Conservation (phyloP, 116 monocot species). For the Thalassia testudinum region DNA sequence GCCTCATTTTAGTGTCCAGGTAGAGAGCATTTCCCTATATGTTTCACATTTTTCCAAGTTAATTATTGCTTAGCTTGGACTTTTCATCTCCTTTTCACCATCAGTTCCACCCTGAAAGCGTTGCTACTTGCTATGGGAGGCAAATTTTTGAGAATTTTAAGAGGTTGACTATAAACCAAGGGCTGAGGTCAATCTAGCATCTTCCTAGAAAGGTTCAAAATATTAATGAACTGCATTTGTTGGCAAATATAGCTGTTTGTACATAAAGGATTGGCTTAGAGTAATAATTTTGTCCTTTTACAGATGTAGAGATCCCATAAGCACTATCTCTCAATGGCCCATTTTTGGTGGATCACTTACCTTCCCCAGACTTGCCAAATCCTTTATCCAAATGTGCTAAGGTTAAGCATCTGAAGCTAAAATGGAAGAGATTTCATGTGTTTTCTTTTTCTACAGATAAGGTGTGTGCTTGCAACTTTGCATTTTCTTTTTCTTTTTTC, state of each 20-base stretch:
- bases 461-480: conserved; percentile 16
- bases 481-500: too few relatives aligned
- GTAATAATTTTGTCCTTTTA: too few relatives aligned
- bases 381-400: conserved; percentile 3
- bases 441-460: conserved; percentile 73
- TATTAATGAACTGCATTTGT: conserved; percentile 60
- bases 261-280: too few relatives aligned
- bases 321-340: neutral
- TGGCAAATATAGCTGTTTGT: neutral
- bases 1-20: conserved; percentile 85
- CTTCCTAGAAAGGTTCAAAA: conserved; percentile 74
- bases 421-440: conserved; percentile 67
- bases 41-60: too few relatives aligned
- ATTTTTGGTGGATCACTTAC: too few relatives aligned
- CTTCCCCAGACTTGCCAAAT: too few relatives aligned
- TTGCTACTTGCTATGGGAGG: conserved; percentile 67
- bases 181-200: conserved; percentile 22
- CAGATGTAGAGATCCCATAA: too few relatives aligned
- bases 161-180: conserved; percentile 44
- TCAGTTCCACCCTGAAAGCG: too few relatives aligned
- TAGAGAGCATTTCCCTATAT: conserved; percentile 4
- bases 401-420: conserved; percentile 44
- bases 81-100: too few relatives aligned
- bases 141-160: conserved; percentile 79
- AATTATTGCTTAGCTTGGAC: too few relatives aligned